Conservation (phyloP, 768 basidiomycete genomes). For the Boletus rubescentipes region DNA sequence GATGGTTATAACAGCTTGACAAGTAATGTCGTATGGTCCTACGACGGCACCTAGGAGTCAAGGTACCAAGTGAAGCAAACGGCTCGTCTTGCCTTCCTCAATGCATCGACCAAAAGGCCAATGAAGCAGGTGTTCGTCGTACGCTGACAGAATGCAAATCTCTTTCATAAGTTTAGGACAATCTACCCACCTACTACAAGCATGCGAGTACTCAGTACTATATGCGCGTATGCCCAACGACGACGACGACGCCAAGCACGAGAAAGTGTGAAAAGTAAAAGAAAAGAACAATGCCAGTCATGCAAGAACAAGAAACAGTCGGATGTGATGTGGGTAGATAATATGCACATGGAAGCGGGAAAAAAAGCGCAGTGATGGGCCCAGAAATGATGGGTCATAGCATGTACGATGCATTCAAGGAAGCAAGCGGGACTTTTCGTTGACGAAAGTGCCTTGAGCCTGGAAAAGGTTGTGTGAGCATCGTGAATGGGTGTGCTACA, state of each 20-base stretch:
- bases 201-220: conserved; percentile 17
- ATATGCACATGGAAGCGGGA: background rate
- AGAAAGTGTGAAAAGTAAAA: background rate
- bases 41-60: too few species aligned
- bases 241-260: background rate
- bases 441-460: conserved; percentile 6
- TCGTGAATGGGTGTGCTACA: background rate
- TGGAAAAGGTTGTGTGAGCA: background rate
- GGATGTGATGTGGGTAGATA: background rate
- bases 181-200: conserved; percentile 7
- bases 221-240: background rate
- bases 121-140: background rate
- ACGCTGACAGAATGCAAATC: conserved; percentile 37
- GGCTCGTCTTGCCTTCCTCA: background rate
- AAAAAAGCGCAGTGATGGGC: background rate
- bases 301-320: background rate
- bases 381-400: background rate
- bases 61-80: background rate
- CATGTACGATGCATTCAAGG: conserved; percentile 12
- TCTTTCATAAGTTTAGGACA: conserved; percentile 8
- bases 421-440: conserved; percentile 28
- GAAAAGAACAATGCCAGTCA: conserved; percentile 7
- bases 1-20: too few species aligned
- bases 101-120: background rate
- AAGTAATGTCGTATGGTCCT: too few species aligned